Evolutionary conservation across 148 eudicot species (phyloP).

Genomic region (Fagopyrum tataricum): DNA sequence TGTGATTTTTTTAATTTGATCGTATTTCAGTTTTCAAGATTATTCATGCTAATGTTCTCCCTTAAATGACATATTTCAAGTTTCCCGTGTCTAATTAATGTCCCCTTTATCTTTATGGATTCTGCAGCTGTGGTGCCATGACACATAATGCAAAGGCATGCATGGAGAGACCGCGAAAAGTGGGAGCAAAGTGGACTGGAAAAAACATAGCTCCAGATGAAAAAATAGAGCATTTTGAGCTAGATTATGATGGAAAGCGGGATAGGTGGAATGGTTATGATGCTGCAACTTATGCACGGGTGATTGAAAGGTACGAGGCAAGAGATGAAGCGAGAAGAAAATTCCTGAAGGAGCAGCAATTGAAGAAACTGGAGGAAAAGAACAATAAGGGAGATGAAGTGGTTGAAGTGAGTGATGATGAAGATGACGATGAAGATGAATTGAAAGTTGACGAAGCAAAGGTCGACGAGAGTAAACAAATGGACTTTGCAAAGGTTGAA

Average conservation of each 20-base stretch:
- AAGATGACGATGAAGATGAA: conserved; percentile 85
- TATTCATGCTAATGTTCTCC: neutral
- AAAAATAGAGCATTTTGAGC: conserved; percentile 73
- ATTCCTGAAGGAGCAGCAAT: conserved; percentile 69
- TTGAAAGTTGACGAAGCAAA: conserved; percentile 87
- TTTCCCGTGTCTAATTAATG: neutral
- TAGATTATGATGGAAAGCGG: conserved; percentile 89
- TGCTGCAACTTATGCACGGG: conserved; percentile 74
- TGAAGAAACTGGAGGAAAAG: conserved; percentile 86
- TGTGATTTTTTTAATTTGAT: no score
- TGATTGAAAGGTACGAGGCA: conserved; percentile 78
- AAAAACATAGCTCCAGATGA: conserved; percentile 85
- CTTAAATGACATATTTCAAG: no score
- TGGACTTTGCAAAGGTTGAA: conserved; percentile 98
- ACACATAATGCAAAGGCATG: conserved; percentile 65
- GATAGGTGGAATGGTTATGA: conserved; percentile 98
- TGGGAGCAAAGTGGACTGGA: conserved; percentile 81
- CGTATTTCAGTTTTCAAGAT: neutral
- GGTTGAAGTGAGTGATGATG: conserved; percentile 53
- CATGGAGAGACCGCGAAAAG: conserved; percentile 90
- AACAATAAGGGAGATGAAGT: conserved; percentile 52
- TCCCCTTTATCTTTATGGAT: neutral
- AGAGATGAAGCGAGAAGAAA: conserved; percentile 86
- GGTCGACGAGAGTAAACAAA: conserved; percentile 95
- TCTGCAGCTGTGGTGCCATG: conserved; percentile 86